phyloP scores from a whole-genome alignment of 2,329 filamentous ascomycete genomes.

The Phialocephala subalpina region DNA sequence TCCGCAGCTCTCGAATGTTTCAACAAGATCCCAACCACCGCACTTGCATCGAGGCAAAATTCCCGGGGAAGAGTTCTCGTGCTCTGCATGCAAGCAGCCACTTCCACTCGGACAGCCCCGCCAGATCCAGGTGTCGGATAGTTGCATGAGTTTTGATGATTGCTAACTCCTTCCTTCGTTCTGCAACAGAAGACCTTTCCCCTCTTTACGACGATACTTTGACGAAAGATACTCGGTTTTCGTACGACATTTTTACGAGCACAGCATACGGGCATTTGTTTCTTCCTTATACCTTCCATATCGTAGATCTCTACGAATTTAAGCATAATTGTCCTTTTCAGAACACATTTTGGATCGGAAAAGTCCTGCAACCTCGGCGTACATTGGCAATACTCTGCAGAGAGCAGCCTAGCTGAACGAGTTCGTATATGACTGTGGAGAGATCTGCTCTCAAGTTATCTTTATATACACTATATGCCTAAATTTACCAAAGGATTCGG shows the following conservation, averaged over 20 bases:
- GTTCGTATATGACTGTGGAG: not conserved
- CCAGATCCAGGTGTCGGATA: constrained; percentile 35
- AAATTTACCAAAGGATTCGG: constrained; percentile 45
- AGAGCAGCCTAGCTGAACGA: not conserved
- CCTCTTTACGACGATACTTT: constrained; percentile 34
- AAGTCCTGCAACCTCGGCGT: too few species aligned
- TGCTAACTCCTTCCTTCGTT: constrained; percentile 37
- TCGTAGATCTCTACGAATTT: constrained; percentile 5
- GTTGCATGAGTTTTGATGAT: constrained; percentile 35
- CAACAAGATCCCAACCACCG: not conserved
- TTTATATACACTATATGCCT: constrained; percentile 44
- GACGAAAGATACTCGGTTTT: constrained; percentile 21
- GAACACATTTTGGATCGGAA: too few species aligned
- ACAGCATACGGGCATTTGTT: constrained; percentile 19
- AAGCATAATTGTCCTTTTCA: not conserved
- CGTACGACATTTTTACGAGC: constrained; percentile 22
- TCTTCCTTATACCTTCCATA: constrained; percentile 7
- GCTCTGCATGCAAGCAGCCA: constrained; percentile 31
- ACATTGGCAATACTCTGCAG: too few species aligned
- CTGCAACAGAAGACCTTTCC: constrained; percentile 37
- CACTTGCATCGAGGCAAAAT: constrained; percentile 4
- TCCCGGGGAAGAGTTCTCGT: constrained; percentile 28
- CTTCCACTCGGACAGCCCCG: constrained; percentile 25
- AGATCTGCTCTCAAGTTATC: not conserved
- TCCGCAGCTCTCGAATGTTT: not conserved